Base-by-base conservation (phyloP, 441 rosid species). In the Gossypium schwendimanii region DNA sequence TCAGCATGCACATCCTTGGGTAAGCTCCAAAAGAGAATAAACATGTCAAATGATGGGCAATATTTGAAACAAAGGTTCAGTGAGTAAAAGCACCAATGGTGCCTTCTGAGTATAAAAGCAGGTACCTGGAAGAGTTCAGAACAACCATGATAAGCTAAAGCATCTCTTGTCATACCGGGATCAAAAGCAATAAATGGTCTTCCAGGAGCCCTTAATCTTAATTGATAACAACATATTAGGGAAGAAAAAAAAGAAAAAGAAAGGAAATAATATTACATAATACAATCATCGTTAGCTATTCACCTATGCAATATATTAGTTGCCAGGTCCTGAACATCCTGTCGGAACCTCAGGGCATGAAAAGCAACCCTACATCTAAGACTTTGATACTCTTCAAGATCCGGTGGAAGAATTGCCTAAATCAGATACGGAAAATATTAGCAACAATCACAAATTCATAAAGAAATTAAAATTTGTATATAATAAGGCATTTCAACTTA, bases 61-160 rank as follows among this genome's bases (percentile, higher is more conserved):
- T 78, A 71, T 78, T 41, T 63, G 21, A 54, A n/a, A 73, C 45
- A 54, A 76, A 59, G 50, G 14, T 47, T 23, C 15, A n/a, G 73
- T 20, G 73, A 76, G 71, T 74, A 33, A 67, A 72, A 80, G 75
- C 7, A 77, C n/a, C 74, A 74, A 71, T 63, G 28, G 73, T 45
- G 60, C 50, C 70, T 62, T 41, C 61, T 24, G 76, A 53, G 75
- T 78, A 58, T 95, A 69, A 73, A 39, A 79, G 74, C 41, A 77
- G 76, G 83, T 90, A 95, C 99, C 98, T 95, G 99, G 92, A 95
- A 95, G 59, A 95, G 90, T 83, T 95, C 99, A 61, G 98, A 93
- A 81, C 98, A 95, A 70, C 99, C 98, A 78, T 92, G 81, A 79
- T 87, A 93, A n/a, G 99, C 99, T 73, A 95, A 86, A 61, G 66